A percentile compares a stretch with the other conserved stretches of the same genome.
Evolutionary conservation across 208 protist species (phyloP).

Genomic region (Acanthamoeba quina): DNA sequence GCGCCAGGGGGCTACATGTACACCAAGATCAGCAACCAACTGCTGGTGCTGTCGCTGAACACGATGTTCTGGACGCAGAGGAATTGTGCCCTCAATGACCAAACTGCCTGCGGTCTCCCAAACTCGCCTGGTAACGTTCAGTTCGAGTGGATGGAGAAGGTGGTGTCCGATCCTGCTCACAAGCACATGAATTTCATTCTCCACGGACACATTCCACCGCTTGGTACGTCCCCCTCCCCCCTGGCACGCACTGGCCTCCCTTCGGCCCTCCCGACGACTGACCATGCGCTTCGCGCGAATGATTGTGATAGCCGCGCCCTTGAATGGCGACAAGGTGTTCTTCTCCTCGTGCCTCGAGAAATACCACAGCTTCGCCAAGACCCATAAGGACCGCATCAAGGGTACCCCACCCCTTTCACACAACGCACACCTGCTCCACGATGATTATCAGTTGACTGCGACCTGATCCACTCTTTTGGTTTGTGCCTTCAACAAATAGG

Average conservation of each 20-base stretch:
- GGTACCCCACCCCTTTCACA: neutral
- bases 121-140: neutral
- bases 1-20: neutral
- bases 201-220: neutral
- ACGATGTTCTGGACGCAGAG: constrained; percentile 21
- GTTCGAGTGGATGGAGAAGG: constrained; percentile 31
- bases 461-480: too few relatives aligned
- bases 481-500: neutral
- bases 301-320: too few relatives aligned
- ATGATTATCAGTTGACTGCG: too few relatives aligned
- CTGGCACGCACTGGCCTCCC: too few relatives aligned
- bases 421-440: too few relatives aligned
- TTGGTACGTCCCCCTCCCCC: neutral
- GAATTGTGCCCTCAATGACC: constrained; percentile 8
- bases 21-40: neutral
- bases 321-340: neutral
- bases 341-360: constrained; percentile 7
- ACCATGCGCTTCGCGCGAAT: too few relatives aligned
- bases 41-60: constrained; percentile 12
- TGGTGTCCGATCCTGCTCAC: neutral
- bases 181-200: neutral
- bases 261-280: too few relatives aligned
- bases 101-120: neutral
- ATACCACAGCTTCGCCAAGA: neutral
- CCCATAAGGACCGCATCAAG: neutral